Evolutionary conservation across 495 filamentous ascomycete species (phyloP).

Genomic region (Podospora bellae-mahoneyi): DNA sequence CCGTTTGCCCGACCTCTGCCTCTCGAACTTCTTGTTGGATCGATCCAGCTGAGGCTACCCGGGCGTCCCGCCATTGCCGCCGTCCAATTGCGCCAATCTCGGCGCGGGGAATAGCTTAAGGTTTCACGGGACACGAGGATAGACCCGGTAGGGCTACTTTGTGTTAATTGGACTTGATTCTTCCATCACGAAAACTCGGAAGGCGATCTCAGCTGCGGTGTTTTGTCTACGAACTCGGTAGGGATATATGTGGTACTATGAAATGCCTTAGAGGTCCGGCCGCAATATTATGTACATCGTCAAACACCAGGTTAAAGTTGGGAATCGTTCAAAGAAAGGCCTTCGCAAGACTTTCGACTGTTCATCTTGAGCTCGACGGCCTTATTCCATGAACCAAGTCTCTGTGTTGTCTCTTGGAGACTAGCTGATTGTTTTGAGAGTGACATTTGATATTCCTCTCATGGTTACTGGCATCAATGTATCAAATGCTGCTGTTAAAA

Average conservation of each 20-base stretch:
- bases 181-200: neutral
- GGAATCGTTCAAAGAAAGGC: neutral
- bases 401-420: neutral
- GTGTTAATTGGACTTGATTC: neutral
- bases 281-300: neutral
- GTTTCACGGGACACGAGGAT: slow-evolving; percentile 10
- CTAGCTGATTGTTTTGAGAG: too few relatives aligned
- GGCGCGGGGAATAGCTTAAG: neutral
- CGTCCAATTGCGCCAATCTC: slow-evolving; percentile 1
- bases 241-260: too few relatives aligned
- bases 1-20: neutral
- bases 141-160: neutral
- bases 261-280: neutral
- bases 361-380: too few relatives aligned
- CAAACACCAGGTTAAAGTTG: neutral
- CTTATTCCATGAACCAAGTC: neutral
- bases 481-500: too few relatives aligned
- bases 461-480: too few relatives aligned
- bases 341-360: neutral
- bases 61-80: slow-evolving; percentile 6
- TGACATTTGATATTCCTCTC: too few relatives aligned
- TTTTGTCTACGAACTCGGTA: too few relatives aligned
- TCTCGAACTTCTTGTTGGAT: slow-evolving; percentile 1
- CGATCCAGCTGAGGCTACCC: slow-evolving; percentile 5
- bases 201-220: too few relatives aligned